Evolutionary conservation across 73 alveolate genomes (phyloP).

Genomic region (Paramecium tetraurelia): DNA sequence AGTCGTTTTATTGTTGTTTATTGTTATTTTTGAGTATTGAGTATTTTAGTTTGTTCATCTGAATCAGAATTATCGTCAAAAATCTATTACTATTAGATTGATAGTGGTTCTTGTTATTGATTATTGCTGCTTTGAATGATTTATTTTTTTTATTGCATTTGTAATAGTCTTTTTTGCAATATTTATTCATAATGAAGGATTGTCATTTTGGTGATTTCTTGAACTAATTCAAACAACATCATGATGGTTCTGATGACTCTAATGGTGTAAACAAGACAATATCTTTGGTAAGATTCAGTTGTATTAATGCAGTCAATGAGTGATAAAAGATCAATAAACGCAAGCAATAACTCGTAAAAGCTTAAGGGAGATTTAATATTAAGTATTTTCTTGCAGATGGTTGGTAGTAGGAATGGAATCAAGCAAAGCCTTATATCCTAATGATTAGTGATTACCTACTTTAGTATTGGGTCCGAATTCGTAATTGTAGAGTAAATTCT

Average conservation of each 20-base stretch:
- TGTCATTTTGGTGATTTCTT: not conserved
- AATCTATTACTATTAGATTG: not conserved
- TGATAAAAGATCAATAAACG: not conserved
- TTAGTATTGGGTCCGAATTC: not conserved
- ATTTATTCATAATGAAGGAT: not conserved
- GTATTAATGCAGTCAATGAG: not conserved
- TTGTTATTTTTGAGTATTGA: not conserved
- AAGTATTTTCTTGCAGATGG: not conserved
- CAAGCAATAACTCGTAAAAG: not conserved
- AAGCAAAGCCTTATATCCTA: not conserved
- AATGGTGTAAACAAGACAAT: not conserved
- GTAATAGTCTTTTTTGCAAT: not conserved
- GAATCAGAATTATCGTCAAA: not conserved
- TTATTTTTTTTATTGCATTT: not conserved
- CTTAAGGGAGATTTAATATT: not conserved
- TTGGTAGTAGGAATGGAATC: not conserved
- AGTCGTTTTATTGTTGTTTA: not conserved
- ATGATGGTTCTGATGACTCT: not conserved
- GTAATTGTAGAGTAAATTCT: conserved; percentile 26
- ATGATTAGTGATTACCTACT: not conserved
- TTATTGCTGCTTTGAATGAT: not conserved
- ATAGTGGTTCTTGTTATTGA: not conserved
- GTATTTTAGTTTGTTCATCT: not conserved
- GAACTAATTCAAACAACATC: not conserved
- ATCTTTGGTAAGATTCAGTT: not conserved